Base-by-base conservation (phyloP, 257 asterid genomes). In the Prunella vulgaris region DNA sequence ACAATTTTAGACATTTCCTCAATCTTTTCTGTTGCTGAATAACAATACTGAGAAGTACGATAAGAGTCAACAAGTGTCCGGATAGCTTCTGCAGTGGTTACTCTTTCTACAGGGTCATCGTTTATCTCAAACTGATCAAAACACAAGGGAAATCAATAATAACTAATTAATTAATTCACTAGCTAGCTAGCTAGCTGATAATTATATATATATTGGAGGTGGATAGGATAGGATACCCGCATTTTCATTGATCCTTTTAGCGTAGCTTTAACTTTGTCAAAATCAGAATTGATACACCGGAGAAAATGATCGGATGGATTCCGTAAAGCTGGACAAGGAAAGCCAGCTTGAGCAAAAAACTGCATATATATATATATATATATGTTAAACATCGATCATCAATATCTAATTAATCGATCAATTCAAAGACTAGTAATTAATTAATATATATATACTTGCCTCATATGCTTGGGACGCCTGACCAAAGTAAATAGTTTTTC, bases 191-290 rank as follows among this genome's bases (percentile, higher is more conserved):
- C 30, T 27, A 27, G 33, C 4, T 28, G 5, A n/a, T n/a, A n/a
- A n/a, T n/a, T n/a, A n/a, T n/a, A n/a, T n/a, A n/a, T n/a, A n/a
- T n/a, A 6, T 32, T 32, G 8, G 37, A 32, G 37, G 7, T 5
- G 37, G 28, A 25, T 25, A 25, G 28, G 28, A 25, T 20, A 2
- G 2, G 7, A 35, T 63, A 22, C 25, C 93, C 96, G 73, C 14
- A 93, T 81, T 74, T 93, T 93, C 99, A 90, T 93, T 5, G 99
- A 90, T 70, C 99, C 99, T 81, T 91, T 93, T 5, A 93, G 90
- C n/a, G 99, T 93, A 27, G 99, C 97, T 82, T 93, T 93, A 52
- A 90, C 99, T 77, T 90, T 90, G 86, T 93, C 99, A 17, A 93
- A 93, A 76, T 93, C 99, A 18, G 95, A 83, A 64, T 93, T 93